Evolutionary conservation across 1,284 basidiomycete genomes (phyloP).

Genomic region (Fomitiporia mediterranea): DNA sequence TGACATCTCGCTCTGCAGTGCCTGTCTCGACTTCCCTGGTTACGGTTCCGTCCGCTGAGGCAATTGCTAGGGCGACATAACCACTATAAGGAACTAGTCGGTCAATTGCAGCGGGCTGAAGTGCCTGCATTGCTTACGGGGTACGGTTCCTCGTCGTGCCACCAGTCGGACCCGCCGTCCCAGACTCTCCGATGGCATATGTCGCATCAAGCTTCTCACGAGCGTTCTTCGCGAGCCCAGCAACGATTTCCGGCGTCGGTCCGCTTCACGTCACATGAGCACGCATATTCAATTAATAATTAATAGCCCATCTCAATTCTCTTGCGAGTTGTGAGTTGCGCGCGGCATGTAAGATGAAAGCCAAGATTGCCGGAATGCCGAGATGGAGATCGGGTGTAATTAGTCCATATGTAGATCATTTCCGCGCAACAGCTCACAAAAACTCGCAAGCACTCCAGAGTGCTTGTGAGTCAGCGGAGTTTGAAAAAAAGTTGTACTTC

Average conservation of each 20-base stretch:
- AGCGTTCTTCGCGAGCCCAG: slow-evolving; percentile 22
- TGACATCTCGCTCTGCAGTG: slow-evolving; percentile 21
- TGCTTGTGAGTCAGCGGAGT: too few relatives aligned
- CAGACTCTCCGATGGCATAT: slow-evolving; percentile 25
- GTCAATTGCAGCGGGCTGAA: slow-evolving; percentile 2
- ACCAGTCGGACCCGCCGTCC: slow-evolving; percentile 25
- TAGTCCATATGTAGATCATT: too few relatives aligned
- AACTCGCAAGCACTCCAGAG: too few relatives aligned
- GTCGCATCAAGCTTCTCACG: slow-evolving; percentile 21
- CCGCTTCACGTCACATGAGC: slow-evolving; percentile 17
- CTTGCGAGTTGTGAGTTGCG: too few relatives aligned
- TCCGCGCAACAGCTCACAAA: too few relatives aligned
- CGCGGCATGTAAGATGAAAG: too few relatives aligned
- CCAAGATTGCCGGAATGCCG: too few relatives aligned
- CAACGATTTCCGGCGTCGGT: slow-evolving; percentile 24
- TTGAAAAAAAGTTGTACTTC: too few relatives aligned
- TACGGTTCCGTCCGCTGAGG: slow-evolving; percentile 19
- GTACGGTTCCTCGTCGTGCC: slow-evolving; percentile 6
- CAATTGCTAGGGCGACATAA: slow-evolving; percentile 23
- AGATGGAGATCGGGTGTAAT: too few relatives aligned
- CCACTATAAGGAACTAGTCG: slow-evolving; percentile 16
- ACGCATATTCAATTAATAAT: neutral
- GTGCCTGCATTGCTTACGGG: slow-evolving; percentile 10
- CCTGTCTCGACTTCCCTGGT: slow-evolving; percentile 23
- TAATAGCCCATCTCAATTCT: too few relatives aligned